phyloP scores from a whole-genome alignment of 2,329 filamentous ascomycete species.

The Paecilomyces dactylethromorphus region DNA sequence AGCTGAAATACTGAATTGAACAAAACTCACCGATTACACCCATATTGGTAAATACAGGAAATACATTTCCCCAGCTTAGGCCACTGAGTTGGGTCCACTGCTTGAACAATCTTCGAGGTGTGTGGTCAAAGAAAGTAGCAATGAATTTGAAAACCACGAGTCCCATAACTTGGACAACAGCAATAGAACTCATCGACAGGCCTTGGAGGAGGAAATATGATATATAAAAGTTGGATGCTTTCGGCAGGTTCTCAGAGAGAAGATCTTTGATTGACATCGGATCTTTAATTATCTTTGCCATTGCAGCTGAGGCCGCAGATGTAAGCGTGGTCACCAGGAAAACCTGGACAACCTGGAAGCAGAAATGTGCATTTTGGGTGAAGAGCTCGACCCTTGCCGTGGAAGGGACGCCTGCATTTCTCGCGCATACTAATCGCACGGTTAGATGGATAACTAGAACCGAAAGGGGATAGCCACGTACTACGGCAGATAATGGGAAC shows the following conservation, averaged over 20 bases:
- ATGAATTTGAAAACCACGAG: constrained; percentile 66
- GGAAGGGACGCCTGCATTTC: constrained; percentile 72
- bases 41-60: constrained; percentile 74
- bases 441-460: constrained; percentile 6
- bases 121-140: constrained; percentile 61
- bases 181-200: constrained; percentile 64
- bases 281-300: constrained; percentile 57
- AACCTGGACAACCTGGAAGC: constrained; percentile 68
- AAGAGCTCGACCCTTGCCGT: constrained; percentile 75
- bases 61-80: constrained; percentile 78
- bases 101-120: constrained; percentile 68
- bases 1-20: background rate
- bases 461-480: constrained; percentile 33
- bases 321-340: constrained; percentile 81
- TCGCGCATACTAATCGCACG: constrained; percentile 58
- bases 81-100: constrained; percentile 67
- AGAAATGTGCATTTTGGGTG: constrained; percentile 84
- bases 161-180: constrained; percentile 66
- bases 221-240: constrained; percentile 89
- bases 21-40: constrained; percentile 62
- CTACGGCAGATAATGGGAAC: constrained; percentile 75
- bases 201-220: constrained; percentile 94
- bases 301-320: constrained; percentile 69
- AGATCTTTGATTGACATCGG: constrained; percentile 59
- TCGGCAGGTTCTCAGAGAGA: constrained; percentile 70